Conservation (phyloP, 345 rosid species). For the Turnera subulata region DNA sequence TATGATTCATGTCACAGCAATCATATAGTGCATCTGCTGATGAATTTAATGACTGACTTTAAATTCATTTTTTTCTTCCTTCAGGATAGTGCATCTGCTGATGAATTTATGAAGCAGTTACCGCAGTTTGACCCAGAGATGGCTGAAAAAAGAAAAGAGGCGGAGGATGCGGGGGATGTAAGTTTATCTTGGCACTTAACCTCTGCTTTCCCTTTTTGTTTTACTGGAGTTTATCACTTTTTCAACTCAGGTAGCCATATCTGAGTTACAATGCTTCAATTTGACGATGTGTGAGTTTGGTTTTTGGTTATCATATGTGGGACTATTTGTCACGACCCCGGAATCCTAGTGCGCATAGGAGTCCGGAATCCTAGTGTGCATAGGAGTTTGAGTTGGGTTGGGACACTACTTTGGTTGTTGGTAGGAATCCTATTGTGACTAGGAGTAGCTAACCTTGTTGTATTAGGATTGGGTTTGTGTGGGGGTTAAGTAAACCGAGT, state of each 20-base stretch:
- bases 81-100: conserved; percentile 68
- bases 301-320: too few species aligned
- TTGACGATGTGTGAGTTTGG: too few species aligned
- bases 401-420: too few species aligned
- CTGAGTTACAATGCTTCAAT: neutral
- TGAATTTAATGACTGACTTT: neutral
- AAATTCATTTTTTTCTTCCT: conserved; percentile 3
- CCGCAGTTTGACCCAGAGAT: conserved; percentile 65
- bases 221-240: neutral
- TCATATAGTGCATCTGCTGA: neutral
- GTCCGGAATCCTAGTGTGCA: too few species aligned
- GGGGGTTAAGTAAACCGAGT: too few species aligned
- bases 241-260: neutral
- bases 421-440: too few species aligned
- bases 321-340: too few species aligned
- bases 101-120: conserved; percentile 76
- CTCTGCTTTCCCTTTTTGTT: neutral
- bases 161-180: conserved; percentile 78
- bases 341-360: too few species aligned
- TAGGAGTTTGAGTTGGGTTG: too few species aligned
- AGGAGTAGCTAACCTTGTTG: too few species aligned
- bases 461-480: too few species aligned
- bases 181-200: conserved; percentile 25
- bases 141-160: conserved; percentile 62
- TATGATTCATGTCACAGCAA: conserved; percentile 24